Evolutionary conservation across 179 eudicot genomes (phyloP).

Genomic region (Heliamphora pulchella): DNA sequence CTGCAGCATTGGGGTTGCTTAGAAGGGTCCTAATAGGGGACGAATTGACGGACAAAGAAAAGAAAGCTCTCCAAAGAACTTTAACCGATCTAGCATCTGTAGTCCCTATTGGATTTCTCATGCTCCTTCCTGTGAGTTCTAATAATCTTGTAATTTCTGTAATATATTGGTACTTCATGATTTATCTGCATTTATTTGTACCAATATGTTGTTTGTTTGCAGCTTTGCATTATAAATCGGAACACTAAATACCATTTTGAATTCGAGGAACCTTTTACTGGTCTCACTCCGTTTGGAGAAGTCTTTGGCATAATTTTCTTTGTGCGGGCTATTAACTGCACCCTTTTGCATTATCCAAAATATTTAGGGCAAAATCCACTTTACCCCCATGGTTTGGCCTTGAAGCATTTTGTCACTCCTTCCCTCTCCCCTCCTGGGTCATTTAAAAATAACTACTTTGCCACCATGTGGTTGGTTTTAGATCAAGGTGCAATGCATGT

Average conservation of each 20-base stretch:
- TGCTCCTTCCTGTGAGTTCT: slow-evolving; percentile 93
- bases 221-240: not conserved
- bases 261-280: not conserved
- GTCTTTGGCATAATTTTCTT: not conserved
- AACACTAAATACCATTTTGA: not conserved
- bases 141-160: not conserved
- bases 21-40: slow-evolving; percentile 70
- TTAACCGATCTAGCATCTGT: slow-evolving; percentile 86
- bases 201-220: not conserved
- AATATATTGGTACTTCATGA: not conserved
- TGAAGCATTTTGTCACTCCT: too few relatives aligned
- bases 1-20: slow-evolving; percentile 73
- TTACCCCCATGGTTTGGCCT: too few relatives aligned
- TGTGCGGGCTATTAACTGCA: not conserved
- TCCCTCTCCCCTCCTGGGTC: too few relatives aligned
- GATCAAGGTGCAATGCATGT: too few relatives aligned
- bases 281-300: not conserved
- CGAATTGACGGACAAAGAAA: slow-evolving; percentile 81
- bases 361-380: not conserved
- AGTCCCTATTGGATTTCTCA: slow-evolving; percentile 89
- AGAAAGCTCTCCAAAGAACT: slow-evolving; percentile 69
- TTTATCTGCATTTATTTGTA: not conserved
- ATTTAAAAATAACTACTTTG: too few relatives aligned
- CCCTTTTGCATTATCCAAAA: not conserved
- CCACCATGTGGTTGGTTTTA: too few relatives aligned